Percentiles rank a stretch among this genome's conserved stretches.
Evolutionary conservation across 345 rosid species (phyloP).

Genomic region (Carallia pectinifolia): DNA sequence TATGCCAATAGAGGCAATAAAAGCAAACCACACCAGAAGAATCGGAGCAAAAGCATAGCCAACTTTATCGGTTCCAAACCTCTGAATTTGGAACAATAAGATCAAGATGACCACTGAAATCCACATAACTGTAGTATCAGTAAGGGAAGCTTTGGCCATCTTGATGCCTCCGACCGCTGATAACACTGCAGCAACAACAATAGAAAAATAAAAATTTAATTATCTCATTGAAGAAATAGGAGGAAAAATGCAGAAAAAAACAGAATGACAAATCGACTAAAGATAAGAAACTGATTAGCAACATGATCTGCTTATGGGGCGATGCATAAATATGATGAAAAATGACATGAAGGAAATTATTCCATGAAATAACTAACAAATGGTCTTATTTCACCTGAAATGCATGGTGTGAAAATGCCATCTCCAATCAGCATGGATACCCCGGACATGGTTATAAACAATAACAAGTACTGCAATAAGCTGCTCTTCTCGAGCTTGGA

Average conservation of each 20-base stretch:
- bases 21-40: constrained; percentile 39
- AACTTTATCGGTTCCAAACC: constrained; percentile 49
- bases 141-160: constrained; percentile 22
- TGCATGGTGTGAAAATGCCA: too few relatives aligned
- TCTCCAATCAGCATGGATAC: too few relatives aligned
- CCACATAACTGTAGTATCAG: constrained; percentile 31
- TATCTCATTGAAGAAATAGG: background rate
- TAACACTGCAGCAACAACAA: constrained; percentile 25
- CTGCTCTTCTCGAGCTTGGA: constrained; percentile 1
- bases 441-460: constrained; percentile 1
- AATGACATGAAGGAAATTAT: too few relatives aligned
- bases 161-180: constrained; percentile 48
- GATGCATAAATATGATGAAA: too few relatives aligned
- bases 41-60: constrained; percentile 49
- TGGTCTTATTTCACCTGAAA: too few relatives aligned
- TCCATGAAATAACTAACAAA: too few relatives aligned
- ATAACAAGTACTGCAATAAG: background rate
- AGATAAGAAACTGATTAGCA: too few relatives aligned
- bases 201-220: too few relatives aligned
- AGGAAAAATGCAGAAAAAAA: too few relatives aligned
- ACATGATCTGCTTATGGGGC: too few relatives aligned
- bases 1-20: constrained; percentile 36
- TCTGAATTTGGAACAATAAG: constrained; percentile 41
- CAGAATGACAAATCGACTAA: too few relatives aligned
- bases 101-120: constrained; percentile 41